A percentile compares a stretch with the other conserved stretches of the same genome.
phyloP scores from a whole-genome alignment of 2,329 filamentous ascomycete genomes.

The Fusarium phyllophilum region DNA sequence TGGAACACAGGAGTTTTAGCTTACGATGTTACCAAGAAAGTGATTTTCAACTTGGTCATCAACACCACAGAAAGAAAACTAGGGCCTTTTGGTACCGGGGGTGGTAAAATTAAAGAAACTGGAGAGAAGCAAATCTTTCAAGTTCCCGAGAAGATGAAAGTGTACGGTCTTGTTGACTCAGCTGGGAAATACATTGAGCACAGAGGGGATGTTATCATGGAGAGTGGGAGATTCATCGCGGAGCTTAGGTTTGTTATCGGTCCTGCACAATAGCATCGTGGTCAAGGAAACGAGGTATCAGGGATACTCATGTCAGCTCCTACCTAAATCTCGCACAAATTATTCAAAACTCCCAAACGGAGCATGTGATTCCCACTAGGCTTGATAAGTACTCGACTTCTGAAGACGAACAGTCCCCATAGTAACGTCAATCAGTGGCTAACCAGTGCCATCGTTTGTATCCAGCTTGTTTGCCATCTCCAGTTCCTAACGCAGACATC shows the following conservation, averaged over 20 bases:
- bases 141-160: not conserved
- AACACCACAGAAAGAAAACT: not conserved
- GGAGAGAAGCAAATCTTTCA: not conserved
- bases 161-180: not conserved
- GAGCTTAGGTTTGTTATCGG: not conserved
- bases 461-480: not conserved
- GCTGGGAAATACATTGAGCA: not conserved
- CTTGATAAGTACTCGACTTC: too few species aligned
- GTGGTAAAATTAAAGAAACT: not conserved
- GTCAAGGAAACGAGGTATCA: accelerated
- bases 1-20: not conserved
- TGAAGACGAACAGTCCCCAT: not conserved
- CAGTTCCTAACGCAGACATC: too few species aligned
- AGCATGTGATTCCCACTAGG: not conserved
- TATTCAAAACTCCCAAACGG: accelerated
- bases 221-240: not conserved
- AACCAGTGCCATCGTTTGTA: not conserved
- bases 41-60: not conserved
- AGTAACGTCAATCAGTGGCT: not conserved
- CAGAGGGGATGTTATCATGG: not conserved
- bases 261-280: not conserved
- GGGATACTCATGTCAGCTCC: too few species aligned
- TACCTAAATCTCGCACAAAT: not conserved
- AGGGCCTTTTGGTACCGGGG: not conserved
- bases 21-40: not conserved